Conservation (phyloP, 306 rosid species). For the Amphicarpaea edgeworthii region DNA sequence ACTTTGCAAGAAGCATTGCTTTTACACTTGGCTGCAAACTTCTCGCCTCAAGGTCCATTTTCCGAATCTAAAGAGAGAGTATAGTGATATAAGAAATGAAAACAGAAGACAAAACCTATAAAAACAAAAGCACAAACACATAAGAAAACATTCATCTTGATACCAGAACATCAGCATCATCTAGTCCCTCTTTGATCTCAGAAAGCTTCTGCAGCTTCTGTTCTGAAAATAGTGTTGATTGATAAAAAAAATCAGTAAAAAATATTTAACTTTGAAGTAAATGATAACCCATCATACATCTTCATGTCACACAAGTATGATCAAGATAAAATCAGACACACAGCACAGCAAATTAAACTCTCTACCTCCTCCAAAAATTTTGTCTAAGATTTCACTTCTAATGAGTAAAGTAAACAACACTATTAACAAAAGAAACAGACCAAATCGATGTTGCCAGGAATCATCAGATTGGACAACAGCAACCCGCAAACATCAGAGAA, state of each 20-base stretch:
- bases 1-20: slow-evolving; percentile 83
- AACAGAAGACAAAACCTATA: slow-evolving; percentile 2
- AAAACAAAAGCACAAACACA: slow-evolving; percentile 15
- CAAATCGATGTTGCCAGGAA: neutral
- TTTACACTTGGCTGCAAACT: slow-evolving; percentile 84
- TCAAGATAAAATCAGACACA: slow-evolving; percentile 33
- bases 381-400: neutral
- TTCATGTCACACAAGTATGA: slow-evolving; percentile 35
- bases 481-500: neutral
- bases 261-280: neutral
- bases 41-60: slow-evolving; percentile 93
- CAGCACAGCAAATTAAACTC: slow-evolving; percentile 18
- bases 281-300: slow-evolving; percentile 1
- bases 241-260: slow-evolving; percentile 38
- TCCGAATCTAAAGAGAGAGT: slow-evolving; percentile 68
- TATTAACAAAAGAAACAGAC: slow-evolving; percentile 26
- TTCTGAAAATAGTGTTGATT: slow-evolving; percentile 55
- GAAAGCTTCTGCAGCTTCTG: slow-evolving; percentile 76
- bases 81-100: slow-evolving; percentile 6
- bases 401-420: neutral
- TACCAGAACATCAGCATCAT: slow-evolving; percentile 88
- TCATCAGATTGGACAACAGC: slow-evolving; percentile 22
- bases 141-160: slow-evolving; percentile 8
- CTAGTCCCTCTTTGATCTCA: slow-evolving; percentile 78
- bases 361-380: slow-evolving; percentile 24